These are phyloP conservation scores for Themeda triandra DNA, from an alignment of 176 grass and related monocot genomes.

Conservation along the genomic window DNA sequence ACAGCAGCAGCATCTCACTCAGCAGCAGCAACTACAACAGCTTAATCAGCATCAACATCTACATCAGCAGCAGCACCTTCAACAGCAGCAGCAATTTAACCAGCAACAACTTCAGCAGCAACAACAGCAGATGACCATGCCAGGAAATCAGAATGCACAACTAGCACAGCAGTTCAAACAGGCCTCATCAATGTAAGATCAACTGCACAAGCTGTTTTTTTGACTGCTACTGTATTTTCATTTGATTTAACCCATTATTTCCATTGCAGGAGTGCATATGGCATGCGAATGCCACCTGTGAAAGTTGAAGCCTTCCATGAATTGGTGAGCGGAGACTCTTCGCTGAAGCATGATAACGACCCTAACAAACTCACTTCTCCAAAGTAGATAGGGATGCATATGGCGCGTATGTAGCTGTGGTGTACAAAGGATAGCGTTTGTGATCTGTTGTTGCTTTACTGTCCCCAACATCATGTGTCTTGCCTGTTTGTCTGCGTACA, in stretches of 20 bases:
- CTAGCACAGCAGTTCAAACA: slow-evolving; percentile 72
- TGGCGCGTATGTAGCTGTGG: slow-evolving; percentile 2
- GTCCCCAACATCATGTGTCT: neutral
- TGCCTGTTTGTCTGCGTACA: neutral
- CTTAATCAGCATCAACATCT: slow-evolving; percentile 4
- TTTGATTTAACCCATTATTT: neutral
- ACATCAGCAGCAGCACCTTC: slow-evolving; percentile 27
- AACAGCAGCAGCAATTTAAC: slow-evolving; percentile 31
- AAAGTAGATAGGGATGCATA: slow-evolving; percentile 42
- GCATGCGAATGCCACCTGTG: slow-evolving; percentile 64
- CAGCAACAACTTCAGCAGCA: slow-evolving; percentile 28
- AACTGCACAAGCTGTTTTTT: slow-evolving; percentile 7
- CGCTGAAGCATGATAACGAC: slow-evolving; percentile 60
- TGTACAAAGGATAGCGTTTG: slow-evolving; percentile 25
- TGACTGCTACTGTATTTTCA: neutral
- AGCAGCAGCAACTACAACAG: slow-evolving; percentile 44
- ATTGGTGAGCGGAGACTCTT: slow-evolving; percentile 64
- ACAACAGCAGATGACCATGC: slow-evolving; percentile 45
- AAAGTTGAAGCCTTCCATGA: slow-evolving; percentile 92
- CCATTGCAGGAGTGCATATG: slow-evolving; percentile 60
- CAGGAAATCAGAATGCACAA: slow-evolving; percentile 44
- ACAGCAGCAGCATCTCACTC: neutral
- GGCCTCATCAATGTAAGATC: slow-evolving; percentile 56
- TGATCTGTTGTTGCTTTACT: neutral
- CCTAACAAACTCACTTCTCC: slow-evolving; percentile 68